phyloP scores from a whole-genome alignment of 2,329 filamentous ascomycete genomes.

The Pestalotiopsis sp. region DNA sequence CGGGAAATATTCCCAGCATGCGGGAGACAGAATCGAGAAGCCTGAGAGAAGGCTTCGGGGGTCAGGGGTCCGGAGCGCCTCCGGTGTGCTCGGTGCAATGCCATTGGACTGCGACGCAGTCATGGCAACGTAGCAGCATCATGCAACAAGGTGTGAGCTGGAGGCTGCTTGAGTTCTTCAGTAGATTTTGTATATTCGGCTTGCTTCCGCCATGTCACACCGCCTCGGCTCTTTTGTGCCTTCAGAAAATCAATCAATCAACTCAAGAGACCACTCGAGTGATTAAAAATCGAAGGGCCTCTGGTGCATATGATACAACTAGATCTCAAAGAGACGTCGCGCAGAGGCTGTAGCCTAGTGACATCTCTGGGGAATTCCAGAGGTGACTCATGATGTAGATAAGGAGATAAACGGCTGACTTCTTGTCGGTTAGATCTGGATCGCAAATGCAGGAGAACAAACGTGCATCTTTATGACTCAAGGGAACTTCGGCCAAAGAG shows the following conservation, averaged over 20 bases:
- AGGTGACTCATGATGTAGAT: background rate
- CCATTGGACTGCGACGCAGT: background rate
- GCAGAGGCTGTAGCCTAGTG: too few species aligned
- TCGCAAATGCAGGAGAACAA: background rate
- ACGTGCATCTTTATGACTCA: too few species aligned
- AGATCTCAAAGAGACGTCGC: too few species aligned
- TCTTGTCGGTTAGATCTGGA: background rate
- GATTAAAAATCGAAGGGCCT: too few species aligned
- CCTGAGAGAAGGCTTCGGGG: background rate
- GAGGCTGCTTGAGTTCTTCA: background rate
- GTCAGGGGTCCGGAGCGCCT: background rate
- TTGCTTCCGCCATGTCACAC: background rate
- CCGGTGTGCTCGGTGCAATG: background rate
- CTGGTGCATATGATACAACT: too few species aligned
- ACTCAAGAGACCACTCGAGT: too few species aligned
- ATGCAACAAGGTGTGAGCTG: background rate
- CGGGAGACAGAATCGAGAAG: background rate
- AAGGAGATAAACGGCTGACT: background rate
- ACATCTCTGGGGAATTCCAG: background rate
- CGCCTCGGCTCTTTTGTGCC: background rate
- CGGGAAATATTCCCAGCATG: background rate
- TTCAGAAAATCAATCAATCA: background rate
- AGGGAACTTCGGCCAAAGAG: background rate
- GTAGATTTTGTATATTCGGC: background rate
- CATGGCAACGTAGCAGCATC: background rate